phyloP scores from a whole-genome alignment of 768 basidiomycete species.

The Clathrus columnatus region DNA sequence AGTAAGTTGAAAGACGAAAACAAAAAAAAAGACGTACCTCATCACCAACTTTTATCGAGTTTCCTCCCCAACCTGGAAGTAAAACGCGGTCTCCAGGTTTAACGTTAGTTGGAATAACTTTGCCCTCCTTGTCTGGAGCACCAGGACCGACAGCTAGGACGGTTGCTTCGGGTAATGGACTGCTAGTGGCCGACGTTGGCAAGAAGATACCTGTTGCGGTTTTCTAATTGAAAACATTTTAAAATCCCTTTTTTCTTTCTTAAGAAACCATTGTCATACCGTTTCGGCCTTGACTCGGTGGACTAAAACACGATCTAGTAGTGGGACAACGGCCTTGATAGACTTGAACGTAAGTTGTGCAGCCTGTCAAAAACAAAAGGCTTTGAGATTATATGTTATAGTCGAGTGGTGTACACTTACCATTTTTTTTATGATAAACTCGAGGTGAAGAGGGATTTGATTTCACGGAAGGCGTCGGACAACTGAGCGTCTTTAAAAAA shows the following conservation, averaged over 20 bases:
- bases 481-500: not conserved
- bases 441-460: not conserved
- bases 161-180: constrained; percentile 91
- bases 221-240: constrained; percentile 50
- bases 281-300: constrained; percentile 96
- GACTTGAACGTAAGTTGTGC: constrained; percentile 91
- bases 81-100: constrained; percentile 88
- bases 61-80: constrained; percentile 95
- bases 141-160: constrained; percentile 96
- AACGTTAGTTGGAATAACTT: constrained; percentile 63
- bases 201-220: constrained; percentile 95
- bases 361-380: constrained; percentile 37
- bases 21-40: constrained; percentile 51
- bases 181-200: constrained; percentile 78
- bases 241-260: not conserved
- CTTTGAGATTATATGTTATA: not conserved
- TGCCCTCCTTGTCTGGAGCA: constrained; percentile 80
- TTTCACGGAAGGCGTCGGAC: not conserved
- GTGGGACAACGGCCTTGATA: constrained; percentile 83
- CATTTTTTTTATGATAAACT: not conserved
- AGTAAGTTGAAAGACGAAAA: not conserved
- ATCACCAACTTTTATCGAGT: constrained; percentile 91
- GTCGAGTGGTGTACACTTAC: not conserved
- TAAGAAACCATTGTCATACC: constrained; percentile 37
- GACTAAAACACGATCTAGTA: constrained; percentile 93